Base-by-base conservation (phyloP, 768 basidiomycete genomes). In the Rhizopogon rudus region DNA sequence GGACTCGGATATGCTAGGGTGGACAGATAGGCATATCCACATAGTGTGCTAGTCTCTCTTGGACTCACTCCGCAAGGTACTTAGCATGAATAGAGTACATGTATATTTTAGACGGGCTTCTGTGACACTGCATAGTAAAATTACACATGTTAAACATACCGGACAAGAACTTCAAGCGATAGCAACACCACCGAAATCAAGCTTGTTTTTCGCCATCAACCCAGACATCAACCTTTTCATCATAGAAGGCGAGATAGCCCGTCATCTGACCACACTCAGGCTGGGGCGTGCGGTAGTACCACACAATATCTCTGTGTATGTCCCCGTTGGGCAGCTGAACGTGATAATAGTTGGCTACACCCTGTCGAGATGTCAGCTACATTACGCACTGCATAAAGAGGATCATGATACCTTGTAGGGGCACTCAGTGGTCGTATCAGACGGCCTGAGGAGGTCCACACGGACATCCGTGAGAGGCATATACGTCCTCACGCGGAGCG, bases 221-320 rank as follows among this genome's bases (percentile, higher is more conserved):
- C 71, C 76, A 87, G 12, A 87, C 77, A 52, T 86, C 83, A 28
- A 87, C 79, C 57, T 82, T 84, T 60, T 88, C 84, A 52, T 87
- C 83, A 57, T 82, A 83, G 64, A 85, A 86, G 0, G 82, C 79
- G 6, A 81, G 67, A 55, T 76, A 75, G 16, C 83, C 83, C 49
- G 66, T 71, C 44, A 86, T 77, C 20, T 67, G 72, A 3, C 74
- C 69, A 40, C 79, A 79, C 57, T 86, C 85, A 0, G 70, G 68
- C 13, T 69, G 75, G 0, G 84, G 77, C 40, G 75, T 73, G 28
- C 75, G 78, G 66, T 87, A 87, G 75, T 77, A 86, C 86, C 86
- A 87, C 14, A 82, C 78, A 5, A 85, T 65, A 52, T 84, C 75
- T 31, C 80, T 70, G 40, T 73, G 62, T 14, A 65, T 67, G 44